Evolutionary conservation across 208 protist genomes (phyloP), one percentile per base, ranked within the genome.

Genomic region (Naegleria gruberi): DNA sequence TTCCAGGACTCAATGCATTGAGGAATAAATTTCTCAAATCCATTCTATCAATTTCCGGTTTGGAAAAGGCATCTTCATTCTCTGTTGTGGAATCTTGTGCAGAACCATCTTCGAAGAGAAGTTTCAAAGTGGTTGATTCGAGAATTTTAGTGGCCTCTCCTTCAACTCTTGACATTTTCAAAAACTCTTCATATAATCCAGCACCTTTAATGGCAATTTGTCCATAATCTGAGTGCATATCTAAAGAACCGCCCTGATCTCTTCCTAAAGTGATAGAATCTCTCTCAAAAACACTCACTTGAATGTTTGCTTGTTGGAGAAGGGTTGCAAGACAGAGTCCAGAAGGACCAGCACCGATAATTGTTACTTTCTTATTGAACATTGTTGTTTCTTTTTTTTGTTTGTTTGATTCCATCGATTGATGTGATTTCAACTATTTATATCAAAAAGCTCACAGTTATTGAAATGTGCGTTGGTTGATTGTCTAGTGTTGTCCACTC

Each of bases 31-130:
- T 81, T 43, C 88, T 47, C 12, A 92, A 40, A 15, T 44, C 45
- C 47, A 42, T 44, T 81, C 91, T 43, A 46, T 90, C 88, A 26
- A 92, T 91, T 51, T 92, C 91, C 26, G 91, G 91, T 92, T 55
- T 92, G 15, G 15, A 40, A 0, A 30, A n/a, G n/a, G n/a, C n/a
- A n/a, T n/a, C n/a, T n/a, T n/a, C n/a, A n/a, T n/a, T n/a, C n/a
- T n/a, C n/a, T n/a, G n/a, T n/a, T n/a, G n/a, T n/a, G n/a, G n/a
- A n/a, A 43, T 26, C 12, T 1, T 82, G 6, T 19, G 37, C 19
- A 19, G 51, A 2, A n/a, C 42, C 8, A 46, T 8, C 43, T 23
- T 73, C 19, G 26, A 30, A 26, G 7, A 91, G 51, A 4, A 55
- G 8, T 3, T 90, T 15, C 0, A 40, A n/a, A 30, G 17, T 44